A percentile compares a stretch with the other conserved stretches of the same genome.
Conservation (phyloP, 331 rosid species). For the Stylosanthes scabra region DNA sequence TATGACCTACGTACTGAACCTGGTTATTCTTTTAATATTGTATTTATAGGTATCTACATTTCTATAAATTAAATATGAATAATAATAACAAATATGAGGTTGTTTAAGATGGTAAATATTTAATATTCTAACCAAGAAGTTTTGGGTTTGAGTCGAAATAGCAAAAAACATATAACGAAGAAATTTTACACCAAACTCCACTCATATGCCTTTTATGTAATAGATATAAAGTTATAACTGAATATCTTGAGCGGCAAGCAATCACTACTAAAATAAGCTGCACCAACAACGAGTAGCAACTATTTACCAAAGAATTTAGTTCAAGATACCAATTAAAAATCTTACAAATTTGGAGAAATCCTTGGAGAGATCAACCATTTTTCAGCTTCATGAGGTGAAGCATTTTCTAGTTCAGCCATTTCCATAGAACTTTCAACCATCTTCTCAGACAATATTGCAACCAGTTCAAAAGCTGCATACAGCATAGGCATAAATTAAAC, state of each 20-base stretch:
- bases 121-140: no score
- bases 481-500: slow-evolving; percentile 47
- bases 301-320: slow-evolving; percentile 26
- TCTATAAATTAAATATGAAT: no score
- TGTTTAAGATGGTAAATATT: no score
- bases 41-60: no score
- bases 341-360: slow-evolving; percentile 67
- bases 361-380: slow-evolving; percentile 81
- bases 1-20: slow-evolving; percentile 31
- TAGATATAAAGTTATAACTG: neutral
- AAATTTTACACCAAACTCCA: no score
- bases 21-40: slow-evolving; percentile 1
- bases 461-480: slow-evolving; percentile 84
- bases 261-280: slow-evolving; percentile 37
- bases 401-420: slow-evolving; percentile 98
- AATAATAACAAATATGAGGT: no score
- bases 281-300: slow-evolving; percentile 1
- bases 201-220: no score
- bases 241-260: slow-evolving; percentile 16
- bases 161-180: no score
- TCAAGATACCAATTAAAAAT: slow-evolving; percentile 4
- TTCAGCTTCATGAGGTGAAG: slow-evolving; percentile 89
- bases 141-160: no score
- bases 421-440: slow-evolving; percentile 83
- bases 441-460: slow-evolving; percentile 83